Conservation (phyloP, 352 stramenopile species). For the Globisporangium spiculum region DNA sequence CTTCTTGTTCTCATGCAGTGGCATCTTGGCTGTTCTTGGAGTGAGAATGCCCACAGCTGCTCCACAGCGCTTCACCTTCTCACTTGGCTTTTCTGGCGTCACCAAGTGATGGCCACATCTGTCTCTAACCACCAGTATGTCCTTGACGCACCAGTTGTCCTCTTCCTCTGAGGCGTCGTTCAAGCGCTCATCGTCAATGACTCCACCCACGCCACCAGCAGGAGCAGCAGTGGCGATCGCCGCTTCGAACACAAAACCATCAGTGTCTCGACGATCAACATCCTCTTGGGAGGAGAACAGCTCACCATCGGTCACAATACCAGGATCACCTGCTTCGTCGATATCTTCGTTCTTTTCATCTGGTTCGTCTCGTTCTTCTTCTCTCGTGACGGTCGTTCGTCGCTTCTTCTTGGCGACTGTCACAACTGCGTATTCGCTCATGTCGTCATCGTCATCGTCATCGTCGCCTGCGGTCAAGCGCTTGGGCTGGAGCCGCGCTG, state of each 20-base stretch:
- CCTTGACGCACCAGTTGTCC: neutral
- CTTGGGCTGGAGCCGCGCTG: conserved; percentile 29
- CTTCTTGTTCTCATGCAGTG: conserved; percentile 50
- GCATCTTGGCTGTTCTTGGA: conserved; percentile 9
- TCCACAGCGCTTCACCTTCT: neutral
- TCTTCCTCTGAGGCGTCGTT: neutral
- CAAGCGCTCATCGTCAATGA: neutral
- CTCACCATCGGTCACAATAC: conserved; percentile 57
- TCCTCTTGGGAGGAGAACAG: conserved; percentile 62
- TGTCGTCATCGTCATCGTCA: neutral
- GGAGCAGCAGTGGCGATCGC: conserved; percentile 6
- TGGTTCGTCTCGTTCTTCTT: neutral
- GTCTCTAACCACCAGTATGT: neutral
- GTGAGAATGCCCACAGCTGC: conserved; percentile 1
- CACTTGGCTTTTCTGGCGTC: conserved; percentile 17
- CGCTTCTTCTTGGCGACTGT: conserved; percentile 16
- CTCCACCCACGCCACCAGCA: conserved; percentile 1
- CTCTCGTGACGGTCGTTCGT: neutral
- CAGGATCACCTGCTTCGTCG: conserved; percentile 23
- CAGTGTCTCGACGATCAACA: conserved; percentile 10
- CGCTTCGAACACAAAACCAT: conserved; percentile 11
- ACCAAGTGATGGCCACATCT: conserved; percentile 9
- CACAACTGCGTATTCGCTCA: conserved; percentile 13
- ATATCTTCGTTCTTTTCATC: neutral
- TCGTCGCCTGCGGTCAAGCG: conserved; percentile 7